These are phyloP conservation scores for Aspergillus cejpii DNA, from an alignment of 2,329 filamentous ascomycete species.

Conservation along the genomic window DNA sequence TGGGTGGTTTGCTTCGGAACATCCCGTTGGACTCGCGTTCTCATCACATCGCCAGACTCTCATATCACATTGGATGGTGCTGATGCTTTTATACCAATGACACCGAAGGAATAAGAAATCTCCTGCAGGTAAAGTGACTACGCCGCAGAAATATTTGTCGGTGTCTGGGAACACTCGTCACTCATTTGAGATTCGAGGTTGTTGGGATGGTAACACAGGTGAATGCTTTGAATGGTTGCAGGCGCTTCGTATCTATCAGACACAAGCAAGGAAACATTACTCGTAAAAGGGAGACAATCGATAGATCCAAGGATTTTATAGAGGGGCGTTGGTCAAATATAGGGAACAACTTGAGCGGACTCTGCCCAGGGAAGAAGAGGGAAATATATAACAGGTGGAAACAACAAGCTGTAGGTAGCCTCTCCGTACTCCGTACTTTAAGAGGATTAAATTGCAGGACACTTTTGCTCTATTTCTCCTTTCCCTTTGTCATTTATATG, in stretches of 20 bases:
- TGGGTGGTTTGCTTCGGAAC: conserved; percentile 11
- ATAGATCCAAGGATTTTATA: neutral
- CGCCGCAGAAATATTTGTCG: conserved; percentile 3
- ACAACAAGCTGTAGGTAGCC: no score
- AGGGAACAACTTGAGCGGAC: no score
- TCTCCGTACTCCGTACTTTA: no score
- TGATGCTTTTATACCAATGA: conserved; percentile 6
- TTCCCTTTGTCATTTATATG: no score
- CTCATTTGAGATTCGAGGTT: neutral
- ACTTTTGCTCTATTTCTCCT: no score
- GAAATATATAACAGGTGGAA: no score
- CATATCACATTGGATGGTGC: conserved; percentile 14
- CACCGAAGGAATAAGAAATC: conserved; percentile 1
- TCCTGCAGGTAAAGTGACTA: conserved; percentile 4
- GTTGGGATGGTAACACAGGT: neutral
- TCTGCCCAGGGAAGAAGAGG: no score
- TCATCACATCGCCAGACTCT: conserved; percentile 18
- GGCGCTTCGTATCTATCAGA: neutral
- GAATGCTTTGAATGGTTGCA: neutral
- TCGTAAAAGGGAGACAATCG: neutral
- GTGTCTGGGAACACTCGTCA: neutral
- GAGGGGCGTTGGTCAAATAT: no score
- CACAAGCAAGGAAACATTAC: neutral
- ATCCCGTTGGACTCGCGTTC: conserved; percentile 12
- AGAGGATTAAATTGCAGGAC: no score